Evolutionary conservation across 306 rosid species (phyloP).

Genomic region (Fragaria vesca): DNA sequence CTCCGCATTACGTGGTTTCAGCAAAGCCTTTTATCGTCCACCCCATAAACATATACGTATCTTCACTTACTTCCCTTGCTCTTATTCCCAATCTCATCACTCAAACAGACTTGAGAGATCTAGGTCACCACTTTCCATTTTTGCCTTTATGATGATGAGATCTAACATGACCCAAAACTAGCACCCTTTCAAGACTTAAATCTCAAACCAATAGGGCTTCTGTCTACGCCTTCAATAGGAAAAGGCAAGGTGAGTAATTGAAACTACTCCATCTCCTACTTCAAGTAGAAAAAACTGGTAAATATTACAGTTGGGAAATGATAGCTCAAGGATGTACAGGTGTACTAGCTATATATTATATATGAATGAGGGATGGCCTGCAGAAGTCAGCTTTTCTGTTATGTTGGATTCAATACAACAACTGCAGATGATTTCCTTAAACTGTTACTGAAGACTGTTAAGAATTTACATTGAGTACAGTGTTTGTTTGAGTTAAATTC

Average conservation of each 20-base stretch:
- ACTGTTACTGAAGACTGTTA: not conserved
- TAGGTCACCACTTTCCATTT: not conserved
- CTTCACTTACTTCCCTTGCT: not conserved
- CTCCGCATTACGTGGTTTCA: constrained; percentile 39
- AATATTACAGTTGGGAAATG: not conserved
- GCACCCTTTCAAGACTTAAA: too few species aligned
- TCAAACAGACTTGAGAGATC: not conserved
- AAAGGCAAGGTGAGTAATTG: not conserved
- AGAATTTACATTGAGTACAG: not conserved
- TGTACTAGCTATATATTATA: too few species aligned
- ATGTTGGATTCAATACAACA: not conserved
- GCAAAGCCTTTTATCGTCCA: constrained; percentile 35
- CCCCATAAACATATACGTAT: not conserved
- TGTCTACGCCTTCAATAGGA: too few species aligned
- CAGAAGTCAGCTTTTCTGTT: not conserved
- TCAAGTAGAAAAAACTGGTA: not conserved
- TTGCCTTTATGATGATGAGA: not conserved
- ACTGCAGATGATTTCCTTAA: not conserved
- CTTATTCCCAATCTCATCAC: not conserved
- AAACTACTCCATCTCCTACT: not conserved
- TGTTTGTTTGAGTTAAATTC: not conserved
- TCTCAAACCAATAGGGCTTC: too few species aligned
- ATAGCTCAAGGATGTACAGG: not conserved
- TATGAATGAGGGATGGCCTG: not conserved
- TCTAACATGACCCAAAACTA: not conserved